A percentile compares a stretch with the other conserved stretches of the same genome.
Conservation (phyloP, 2,329 filamentous ascomycete genomes). For the Claviceps paspali region DNA sequence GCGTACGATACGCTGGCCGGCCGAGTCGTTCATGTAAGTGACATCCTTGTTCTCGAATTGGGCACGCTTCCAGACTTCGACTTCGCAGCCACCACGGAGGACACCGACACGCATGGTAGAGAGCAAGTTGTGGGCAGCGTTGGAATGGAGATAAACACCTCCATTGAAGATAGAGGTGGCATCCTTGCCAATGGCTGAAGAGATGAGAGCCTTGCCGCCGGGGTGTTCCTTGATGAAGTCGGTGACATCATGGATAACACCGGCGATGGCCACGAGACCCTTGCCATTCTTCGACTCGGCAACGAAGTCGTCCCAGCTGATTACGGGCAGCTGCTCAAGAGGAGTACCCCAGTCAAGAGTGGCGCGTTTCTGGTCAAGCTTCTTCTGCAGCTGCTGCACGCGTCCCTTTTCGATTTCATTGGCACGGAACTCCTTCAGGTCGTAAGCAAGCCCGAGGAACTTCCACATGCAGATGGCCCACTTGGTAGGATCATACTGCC, state of each 20-base stretch:
- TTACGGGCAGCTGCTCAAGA: constrained; percentile 69
- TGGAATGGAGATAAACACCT: constrained; percentile 79
- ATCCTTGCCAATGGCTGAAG: constrained; percentile 69
- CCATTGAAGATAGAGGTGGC: constrained; percentile 86
- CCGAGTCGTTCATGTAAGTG: constrained; percentile 63
- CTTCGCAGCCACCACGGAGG: constrained; percentile 72
- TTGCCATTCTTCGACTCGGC: constrained; percentile 61
- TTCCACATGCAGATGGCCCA: constrained; percentile 80
- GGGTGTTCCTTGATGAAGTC: constrained; percentile 81
- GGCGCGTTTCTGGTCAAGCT: constrained; percentile 74
- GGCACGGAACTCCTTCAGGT: constrained; percentile 78
- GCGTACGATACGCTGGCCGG: constrained; percentile 69
- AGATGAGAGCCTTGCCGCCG: constrained; percentile 80
- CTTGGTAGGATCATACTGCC: constrained; percentile 84
- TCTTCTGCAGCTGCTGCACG: constrained; percentile 81
- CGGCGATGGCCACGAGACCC: constrained; percentile 61
- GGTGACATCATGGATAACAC: constrained; percentile 73
- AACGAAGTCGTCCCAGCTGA: constrained; percentile 78
- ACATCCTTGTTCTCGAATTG: constrained; percentile 75
- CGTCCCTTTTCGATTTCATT: constrained; percentile 91
- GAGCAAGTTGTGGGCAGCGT: constrained; percentile 76
- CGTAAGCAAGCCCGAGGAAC: constrained; percentile 67
- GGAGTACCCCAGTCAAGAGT: constrained; percentile 76
- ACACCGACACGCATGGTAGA: constrained; percentile 82
- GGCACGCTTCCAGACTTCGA: constrained; percentile 84